Evolutionary conservation across 352 stramenopile genomes (phyloP), one percentile per base, ranked within the genome.

Genomic region (Phytopythium oedochilum): DNA sequence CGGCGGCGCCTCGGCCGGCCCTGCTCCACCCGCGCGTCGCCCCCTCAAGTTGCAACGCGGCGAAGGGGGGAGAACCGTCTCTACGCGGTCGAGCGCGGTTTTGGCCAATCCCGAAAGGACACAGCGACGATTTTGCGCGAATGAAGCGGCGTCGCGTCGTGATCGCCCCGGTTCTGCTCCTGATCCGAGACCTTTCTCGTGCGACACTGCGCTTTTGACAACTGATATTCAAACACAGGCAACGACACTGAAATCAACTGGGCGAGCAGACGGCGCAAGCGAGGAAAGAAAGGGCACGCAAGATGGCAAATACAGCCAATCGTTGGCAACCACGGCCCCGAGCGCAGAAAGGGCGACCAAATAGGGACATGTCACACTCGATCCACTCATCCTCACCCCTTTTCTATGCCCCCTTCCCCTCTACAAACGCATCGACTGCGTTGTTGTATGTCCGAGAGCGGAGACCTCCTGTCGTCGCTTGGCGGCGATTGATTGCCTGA

Each of bases 321-420:
- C 42, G 8, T 15, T 20, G 14, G 25, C 42, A 12, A 29, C 40
- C n/a, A n/a, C n/a, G n/a, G n/a, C n/a, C n/a, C n/a, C n/a, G n/a
- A n/a, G n/a, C n/a, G n/a, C n/a, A n/a, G n/a, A n/a, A 18, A 34
- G 29, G 29, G 29, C 29, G 29, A 34, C 5, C 29, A 10, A 34
- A 5, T 5, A 34, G 29, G 5, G 23, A 47, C 40, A 47, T 47
- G 42, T 34, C 42, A 7, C 42, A 48, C 11, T n/a, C 39, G 17
- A 14, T 47, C 40, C 40, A 38, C 44, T 34, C 44, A 51, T 51
- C 44, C 17, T 39, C 8, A 38, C 44, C 44, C 44, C 44, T 36
- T 51, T 51, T 49, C n/a, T 51, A 17, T 34, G n/a, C 26, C 44
- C 44, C 25, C 28, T 51, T 50, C 43, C 43, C 43, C 43, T 50